Conservation (phyloP, 1,284 basidiomycete genomes). For the Irpex sp. region DNA sequence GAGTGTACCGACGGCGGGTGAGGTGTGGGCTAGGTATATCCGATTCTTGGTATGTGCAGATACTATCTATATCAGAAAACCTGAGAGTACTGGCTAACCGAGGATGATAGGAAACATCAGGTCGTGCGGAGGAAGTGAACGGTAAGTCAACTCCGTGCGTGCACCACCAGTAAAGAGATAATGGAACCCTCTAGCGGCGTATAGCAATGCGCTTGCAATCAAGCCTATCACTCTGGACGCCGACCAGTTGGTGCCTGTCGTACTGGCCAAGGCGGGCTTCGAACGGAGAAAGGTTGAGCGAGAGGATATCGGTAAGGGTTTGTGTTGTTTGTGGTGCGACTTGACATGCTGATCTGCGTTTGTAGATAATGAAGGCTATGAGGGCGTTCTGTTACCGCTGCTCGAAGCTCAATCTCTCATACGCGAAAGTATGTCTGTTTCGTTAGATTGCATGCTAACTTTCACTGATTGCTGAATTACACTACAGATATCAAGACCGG, state of each 20-base stretch:
- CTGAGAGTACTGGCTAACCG: no score
- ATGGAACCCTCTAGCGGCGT: slow-evolving; percentile 40
- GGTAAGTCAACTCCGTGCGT: slow-evolving; percentile 6
- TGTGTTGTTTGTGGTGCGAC: neutral
- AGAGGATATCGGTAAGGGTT: slow-evolving; percentile 35
- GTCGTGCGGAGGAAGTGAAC: neutral
- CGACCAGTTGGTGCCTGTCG: slow-evolving; percentile 63
- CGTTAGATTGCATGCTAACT: no score
- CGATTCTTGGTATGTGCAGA: slow-evolving; percentile 37
- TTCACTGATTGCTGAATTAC: neutral
- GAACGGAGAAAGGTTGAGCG: slow-evolving; percentile 51
- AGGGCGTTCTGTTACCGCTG: neutral
- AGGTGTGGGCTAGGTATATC: slow-evolving; percentile 70
- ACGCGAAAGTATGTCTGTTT: neutral
- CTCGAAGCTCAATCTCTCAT: neutral
- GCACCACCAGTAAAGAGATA: slow-evolving; percentile 8
- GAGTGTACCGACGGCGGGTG: slow-evolving; percentile 64
- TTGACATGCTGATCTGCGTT: neutral
- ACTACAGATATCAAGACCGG: slow-evolving; percentile 35
- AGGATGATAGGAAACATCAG: neutral
- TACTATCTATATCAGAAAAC: no score
- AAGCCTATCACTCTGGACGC: slow-evolving; percentile 50
- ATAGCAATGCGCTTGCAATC: slow-evolving; percentile 48
- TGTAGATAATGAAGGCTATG: neutral
- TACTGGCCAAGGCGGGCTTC: slow-evolving; percentile 62